phyloP scores from a whole-genome alignment of 164 flowering plant species.

The Sedum album region DNA sequence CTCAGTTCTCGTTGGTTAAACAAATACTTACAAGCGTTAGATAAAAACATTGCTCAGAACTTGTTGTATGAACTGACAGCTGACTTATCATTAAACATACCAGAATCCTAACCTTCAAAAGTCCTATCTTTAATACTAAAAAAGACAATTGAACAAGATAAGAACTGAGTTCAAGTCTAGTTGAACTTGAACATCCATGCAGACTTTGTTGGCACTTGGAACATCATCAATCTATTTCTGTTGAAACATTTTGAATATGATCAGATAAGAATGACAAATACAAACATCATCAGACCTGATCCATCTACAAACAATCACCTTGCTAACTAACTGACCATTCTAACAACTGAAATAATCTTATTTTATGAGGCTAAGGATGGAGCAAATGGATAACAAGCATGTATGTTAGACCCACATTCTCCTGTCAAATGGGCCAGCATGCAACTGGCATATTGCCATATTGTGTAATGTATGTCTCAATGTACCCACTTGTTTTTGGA shows the following conservation, averaged over 20 bases:
- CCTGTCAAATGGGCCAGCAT: conserved; percentile 5
- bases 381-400: not conserved
- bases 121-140: not conserved
- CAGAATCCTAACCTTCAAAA: not conserved
- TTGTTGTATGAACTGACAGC: not conserved
- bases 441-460: not conserved
- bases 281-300: not conserved
- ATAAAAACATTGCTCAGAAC: too few species aligned
- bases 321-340: not conserved
- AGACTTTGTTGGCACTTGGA: conserved; percentile 5
- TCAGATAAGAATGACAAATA: not conserved
- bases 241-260: not conserved
- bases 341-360: not conserved
- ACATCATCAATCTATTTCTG: not conserved
- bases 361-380: not conserved
- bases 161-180: not conserved
- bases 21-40: too few species aligned
- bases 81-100: not conserved
- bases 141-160: not conserved
- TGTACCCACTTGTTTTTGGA: conserved; percentile 2
- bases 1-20: too few species aligned
- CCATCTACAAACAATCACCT: not conserved
- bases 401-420: not conserved
- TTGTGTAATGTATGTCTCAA: not conserved
- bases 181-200: not conserved